Evolutionary conservation across 2,329 filamentous ascomycete species (phyloP).

Genomic region (Sporothrix mexicana): DNA sequence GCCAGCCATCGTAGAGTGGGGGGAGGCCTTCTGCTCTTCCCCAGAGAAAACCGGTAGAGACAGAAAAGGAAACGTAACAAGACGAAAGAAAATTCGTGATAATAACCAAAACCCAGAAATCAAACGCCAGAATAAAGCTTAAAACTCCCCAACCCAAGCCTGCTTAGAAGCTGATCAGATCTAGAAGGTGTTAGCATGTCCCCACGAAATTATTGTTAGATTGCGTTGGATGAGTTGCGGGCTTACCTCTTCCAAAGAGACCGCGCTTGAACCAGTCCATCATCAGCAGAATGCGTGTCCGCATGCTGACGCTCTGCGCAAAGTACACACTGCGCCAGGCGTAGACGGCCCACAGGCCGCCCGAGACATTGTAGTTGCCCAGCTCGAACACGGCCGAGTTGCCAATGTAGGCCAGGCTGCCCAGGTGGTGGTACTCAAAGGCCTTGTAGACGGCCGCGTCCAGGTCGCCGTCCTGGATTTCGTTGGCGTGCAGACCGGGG

Average conservation of each 20-base stretch:
- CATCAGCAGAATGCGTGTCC: constrained; percentile 84
- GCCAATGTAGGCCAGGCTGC: constrained; percentile 91
- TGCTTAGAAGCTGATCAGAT: constrained; percentile 47
- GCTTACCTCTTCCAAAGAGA: constrained; percentile 90
- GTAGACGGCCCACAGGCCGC: constrained; percentile 91
- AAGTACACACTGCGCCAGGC: constrained; percentile 97
- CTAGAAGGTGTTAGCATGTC: constrained; percentile 39
- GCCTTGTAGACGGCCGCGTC: constrained; percentile 93
- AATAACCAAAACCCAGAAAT: neutral
- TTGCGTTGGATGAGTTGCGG: neutral
- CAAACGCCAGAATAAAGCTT: neutral
- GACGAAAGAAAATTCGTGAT: neutral
- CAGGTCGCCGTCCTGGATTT: constrained; percentile 84
- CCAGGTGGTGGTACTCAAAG: constrained; percentile 92
- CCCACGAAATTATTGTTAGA: neutral
- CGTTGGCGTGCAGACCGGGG: constrained; percentile 76
- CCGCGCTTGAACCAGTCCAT: constrained; percentile 99
- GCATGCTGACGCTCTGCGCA: constrained; percentile 91
- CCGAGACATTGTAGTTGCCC: constrained; percentile 75
- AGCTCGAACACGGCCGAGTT: constrained; percentile 97
- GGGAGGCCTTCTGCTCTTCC: neutral
- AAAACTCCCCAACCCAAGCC: neutral
- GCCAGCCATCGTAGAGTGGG: neutral
- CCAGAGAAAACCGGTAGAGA: neutral
- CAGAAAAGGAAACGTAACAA: neutral